Evolutionary conservation across 1,284 basidiomycete species (phyloP), one percentile per base, ranked within the genome.

Genomic region (Erythrobasidium hasegawianum): DNA sequence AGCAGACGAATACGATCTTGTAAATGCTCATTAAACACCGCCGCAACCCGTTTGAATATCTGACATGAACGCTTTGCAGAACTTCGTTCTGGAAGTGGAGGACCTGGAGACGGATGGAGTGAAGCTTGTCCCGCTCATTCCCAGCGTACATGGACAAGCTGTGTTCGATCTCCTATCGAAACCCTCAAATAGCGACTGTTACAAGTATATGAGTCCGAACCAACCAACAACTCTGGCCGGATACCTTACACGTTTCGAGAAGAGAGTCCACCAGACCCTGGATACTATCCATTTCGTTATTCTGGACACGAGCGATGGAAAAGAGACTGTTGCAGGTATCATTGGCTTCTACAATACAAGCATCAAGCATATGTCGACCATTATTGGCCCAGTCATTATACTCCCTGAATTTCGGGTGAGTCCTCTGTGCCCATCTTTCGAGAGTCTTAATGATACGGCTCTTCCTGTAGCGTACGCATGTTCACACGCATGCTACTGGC

Each of bases 391-490:
- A 45, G 69, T 75, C 22, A 59, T 71, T 54, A 70, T 75, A 39
- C 57, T 73, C 4, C 71, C 72, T 22, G 57, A 64, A 26, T 87
- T 85, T 75, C 57, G 59, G 38, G 64, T 67, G 22, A 45, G 49
- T 33, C 4, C 52, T 53, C 9, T 29, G 3, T 33, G 10, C 39
- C 26, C 22, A 11, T 29, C 45, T 16, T 22, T 22, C 41, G 8
- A 41, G n/a, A 41, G 40, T 41, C n/a, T n/a, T n/a, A n/a, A n/a
- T n/a, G n/a, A n/a, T n/a, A n/a, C n/a, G n/a, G n/a, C n/a, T n/a
- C n/a, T n/a, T n/a, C n/a, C n/a, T n/a, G n/a, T 86, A 86, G 69
- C 79, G 83, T 39, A 86, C 84, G 5, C 83, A 86, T 69, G 81
- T 88, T 54, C 78, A 81, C 5, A 80, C 83, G 14, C 84, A 86